Evolutionary conservation across 495 filamentous ascomycete genomes (phyloP), one percentile per base, ranked within the genome.

Genomic region (Penicillium crystallinum): DNA sequence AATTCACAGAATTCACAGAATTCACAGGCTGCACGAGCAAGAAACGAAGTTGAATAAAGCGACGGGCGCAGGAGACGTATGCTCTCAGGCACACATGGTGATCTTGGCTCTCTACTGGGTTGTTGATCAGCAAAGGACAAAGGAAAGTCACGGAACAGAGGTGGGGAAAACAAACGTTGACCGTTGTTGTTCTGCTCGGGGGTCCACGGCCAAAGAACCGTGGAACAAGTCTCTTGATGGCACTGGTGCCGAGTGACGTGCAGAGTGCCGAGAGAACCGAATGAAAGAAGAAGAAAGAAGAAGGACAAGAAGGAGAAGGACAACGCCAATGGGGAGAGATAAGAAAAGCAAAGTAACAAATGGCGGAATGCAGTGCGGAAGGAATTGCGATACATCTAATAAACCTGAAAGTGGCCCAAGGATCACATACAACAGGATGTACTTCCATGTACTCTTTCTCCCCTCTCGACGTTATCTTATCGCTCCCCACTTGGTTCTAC

Each of bases 161-260:
- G 34, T 19, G 35, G 45, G 41, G 56, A 23, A 30, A 47, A 57
- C 39, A 19, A 29, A 47, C 42, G 35, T 43, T 46, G 49, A 40
- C n/a, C n/a, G 45, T 49, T 47, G 15, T 40, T 42, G 36, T 50
- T 44, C 42, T 39, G 18, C 47, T 62, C 51, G 55, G 59, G 61
- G 54, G 43, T 27, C 54, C 44, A 51, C 59, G 48, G 54, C 48
- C 12, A 57, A 48, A 30, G 46, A 63, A 63, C 62, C 62, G 56
- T 65, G 62, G 62, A 55, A 58, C 60, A 53, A 36, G 34, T n/a
- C 33, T 31, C 18, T 48, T 52, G 46, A 21, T 47, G 58, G 56
- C 46, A 55, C 46, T 39, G 19, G n/a, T 19, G 19, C 23, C 36
- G 35, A 52, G 45, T 62, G 54, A 59, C 47, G 54, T 58, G 33